Evolutionary conservation across 2,329 filamentous ascomycete genomes (phyloP), one percentile per base, ranked within the genome.

Genomic region (Trichoderma cornu-damae): DNA sequence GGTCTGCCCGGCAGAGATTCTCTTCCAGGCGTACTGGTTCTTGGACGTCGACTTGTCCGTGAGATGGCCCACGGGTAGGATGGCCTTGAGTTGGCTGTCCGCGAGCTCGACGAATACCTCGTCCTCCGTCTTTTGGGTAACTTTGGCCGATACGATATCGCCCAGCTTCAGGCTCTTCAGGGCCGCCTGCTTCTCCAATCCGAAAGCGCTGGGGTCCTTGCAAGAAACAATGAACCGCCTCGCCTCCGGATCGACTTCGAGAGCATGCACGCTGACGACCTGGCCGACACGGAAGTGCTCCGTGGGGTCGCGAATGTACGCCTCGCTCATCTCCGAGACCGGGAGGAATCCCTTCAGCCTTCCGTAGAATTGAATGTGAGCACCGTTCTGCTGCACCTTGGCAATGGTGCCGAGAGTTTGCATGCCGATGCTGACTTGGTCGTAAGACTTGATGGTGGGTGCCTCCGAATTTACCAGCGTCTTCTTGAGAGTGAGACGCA

Each of bases 311-410:
- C 88, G 83, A 66, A 99, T 96, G 68, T 88, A 96, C 9, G 92
- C 91, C 70, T 99, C 94, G 69, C 94, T 97, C 94, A 99, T 99
- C 73, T 99, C 93, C 1, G 89, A 89, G 0, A 96, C 86, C 2
- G 94, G 94, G 55, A 99, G 79, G 75, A 95, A 99, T 7, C 88
- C 95, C 62, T 85, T 84, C 18, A 99, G 78, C 7, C 79, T 75
- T 16, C 90, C 90, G 67, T 95, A 99, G 73, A 97, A 99, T 68
- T 96, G 90, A 53, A 99, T 88, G 16, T 93, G 84, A 9, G 94
- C 94, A 59, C 94, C 94, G 53, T 84, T 84, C 3, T 82, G 74
- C 57, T 90, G 78, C 9, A 99, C 78, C 62, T 88, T 95, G 63
- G 96, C 81, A 62, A 99, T 87, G 0, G 91, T 96, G 58, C 93